Evolutionary conservation across 228 moss, liverwort and hornwort genomes (phyloP), one percentile per base, ranked within the genome.

Genomic region (Sphagnum magellanicum): DNA sequence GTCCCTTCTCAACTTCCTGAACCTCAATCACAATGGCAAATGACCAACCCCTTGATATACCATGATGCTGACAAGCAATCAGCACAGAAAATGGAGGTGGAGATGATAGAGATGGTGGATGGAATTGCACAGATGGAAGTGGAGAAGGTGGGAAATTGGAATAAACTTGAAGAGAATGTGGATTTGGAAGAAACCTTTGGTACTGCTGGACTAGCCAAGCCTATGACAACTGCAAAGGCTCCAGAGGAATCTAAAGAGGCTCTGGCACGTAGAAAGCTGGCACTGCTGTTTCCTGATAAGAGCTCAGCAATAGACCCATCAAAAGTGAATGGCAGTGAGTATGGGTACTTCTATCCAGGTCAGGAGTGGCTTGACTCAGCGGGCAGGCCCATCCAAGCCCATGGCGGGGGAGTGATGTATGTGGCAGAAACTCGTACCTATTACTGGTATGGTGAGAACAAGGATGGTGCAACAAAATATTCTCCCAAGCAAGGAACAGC

Each of bases 371-470:
- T 78, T 10, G 97, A 93, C 71, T 88, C 89, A 0, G 85, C 93
- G 8, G 94, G 98, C 6, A 85, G 83, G 63, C 78, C 90, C 60
- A 98, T 98, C 75, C 98, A 98, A 84, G 89, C 92, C 47, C 98
- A 98, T 75, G 98, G 98, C 53, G 98, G 94, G 53, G 98, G 98
- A 62, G 78, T 92, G 52, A 67, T 98, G 4, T 88, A 90, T 80
- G 89, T 90, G 60, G 72, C 84, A 70, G 87, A 84, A 72, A 81
- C 89, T 48, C 71, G 73, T 72, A 94, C 89, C 1, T 98, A 79
- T 58, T 98, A 89, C 59, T 98, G 98, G 98, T 98, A 98, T 71
- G 98, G 98, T 50, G 98, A 98, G 72, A 88, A 98, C 71, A 98
- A 98, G 77, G 92, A 89, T 46, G 98, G 98, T 51, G 80, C 78